Conservation (phyloP, 306 rosid species). For the Cucurbita ficifolia region DNA sequence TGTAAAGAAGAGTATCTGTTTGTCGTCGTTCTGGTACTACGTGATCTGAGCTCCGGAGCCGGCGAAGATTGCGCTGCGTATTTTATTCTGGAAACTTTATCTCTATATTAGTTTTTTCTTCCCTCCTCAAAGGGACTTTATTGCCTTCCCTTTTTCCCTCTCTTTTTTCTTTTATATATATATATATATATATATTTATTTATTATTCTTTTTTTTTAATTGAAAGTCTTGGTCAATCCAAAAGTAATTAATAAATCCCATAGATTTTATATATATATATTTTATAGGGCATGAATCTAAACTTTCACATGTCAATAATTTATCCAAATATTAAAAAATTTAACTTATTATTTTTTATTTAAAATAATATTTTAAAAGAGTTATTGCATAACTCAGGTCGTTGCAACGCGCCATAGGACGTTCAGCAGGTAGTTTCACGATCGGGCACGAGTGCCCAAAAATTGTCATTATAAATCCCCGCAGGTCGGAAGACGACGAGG, state of each 20-base stretch:
- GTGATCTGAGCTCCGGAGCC: constrained; percentile 11
- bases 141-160: neutral
- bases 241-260: no score
- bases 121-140: neutral
- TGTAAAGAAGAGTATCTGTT: neutral
- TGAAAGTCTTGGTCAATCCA: neutral
- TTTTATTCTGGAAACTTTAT: neutral
- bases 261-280: no score
- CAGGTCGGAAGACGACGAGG: no score
- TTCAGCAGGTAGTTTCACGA: neutral
- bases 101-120: neutral
- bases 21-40: neutral
- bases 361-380: no score
- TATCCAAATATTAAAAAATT: no score
- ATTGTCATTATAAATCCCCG: no score
- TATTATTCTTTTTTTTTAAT: neutral
- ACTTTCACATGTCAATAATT: no score
- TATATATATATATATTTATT: no score
- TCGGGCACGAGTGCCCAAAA: neutral
- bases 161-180: neutral
- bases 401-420: neutral
- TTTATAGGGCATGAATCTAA: no score
- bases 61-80: neutral
- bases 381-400: neutral
- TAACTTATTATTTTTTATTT: no score